Evolutionary conservation across 1,284 basidiomycete genomes (phyloP).

Genomic region (Ceratobasidium sp.): DNA sequence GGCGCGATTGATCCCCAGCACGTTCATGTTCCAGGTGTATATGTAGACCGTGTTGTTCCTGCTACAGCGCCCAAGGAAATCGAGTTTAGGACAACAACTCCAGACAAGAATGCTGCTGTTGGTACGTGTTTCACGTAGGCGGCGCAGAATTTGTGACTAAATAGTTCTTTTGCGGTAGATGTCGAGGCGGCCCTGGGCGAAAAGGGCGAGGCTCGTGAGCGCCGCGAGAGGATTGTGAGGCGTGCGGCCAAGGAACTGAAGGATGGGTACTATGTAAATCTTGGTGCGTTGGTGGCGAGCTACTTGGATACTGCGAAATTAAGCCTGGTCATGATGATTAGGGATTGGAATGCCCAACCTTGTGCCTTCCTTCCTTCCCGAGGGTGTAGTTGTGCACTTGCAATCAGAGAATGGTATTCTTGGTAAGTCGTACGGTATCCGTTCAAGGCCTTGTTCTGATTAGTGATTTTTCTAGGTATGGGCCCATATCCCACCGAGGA

Average conservation of each 20-base stretch:
- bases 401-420: slow-evolving; percentile 96
- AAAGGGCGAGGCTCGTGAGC: slow-evolving; percentile 57
- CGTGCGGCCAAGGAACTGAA: slow-evolving; percentile 89
- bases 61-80: slow-evolving; percentile 81
- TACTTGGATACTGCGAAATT: neutral
- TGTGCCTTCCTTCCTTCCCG: slow-evolving; percentile 80
- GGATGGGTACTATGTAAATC: slow-evolving; percentile 83
- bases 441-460: neutral
- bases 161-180: slow-evolving; percentile 23
- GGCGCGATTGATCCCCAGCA: slow-evolving; percentile 84
- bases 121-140: neutral
- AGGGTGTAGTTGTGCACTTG: slow-evolving; percentile 85
- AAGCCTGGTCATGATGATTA: neutral
- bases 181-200: slow-evolving; percentile 51
- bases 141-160: slow-evolving; percentile 42
- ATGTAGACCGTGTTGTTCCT: slow-evolving; percentile 85
- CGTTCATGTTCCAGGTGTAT: slow-evolving; percentile 85
- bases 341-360: slow-evolving; percentile 89
- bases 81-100: slow-evolving; percentile 76
- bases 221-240: slow-evolving; percentile 79
- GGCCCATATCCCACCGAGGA: slow-evolving; percentile 89
- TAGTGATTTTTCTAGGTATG: slow-evolving; percentile 61
- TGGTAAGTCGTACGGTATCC: slow-evolving; percentile 47
- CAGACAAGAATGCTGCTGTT: slow-evolving; percentile 47
- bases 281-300: slow-evolving; percentile 61